Percentiles rank a stretch among this genome's conserved stretches.
Conservation (phyloP, 2,329 filamentous ascomycete species). For the Tothia fuscella region DNA sequence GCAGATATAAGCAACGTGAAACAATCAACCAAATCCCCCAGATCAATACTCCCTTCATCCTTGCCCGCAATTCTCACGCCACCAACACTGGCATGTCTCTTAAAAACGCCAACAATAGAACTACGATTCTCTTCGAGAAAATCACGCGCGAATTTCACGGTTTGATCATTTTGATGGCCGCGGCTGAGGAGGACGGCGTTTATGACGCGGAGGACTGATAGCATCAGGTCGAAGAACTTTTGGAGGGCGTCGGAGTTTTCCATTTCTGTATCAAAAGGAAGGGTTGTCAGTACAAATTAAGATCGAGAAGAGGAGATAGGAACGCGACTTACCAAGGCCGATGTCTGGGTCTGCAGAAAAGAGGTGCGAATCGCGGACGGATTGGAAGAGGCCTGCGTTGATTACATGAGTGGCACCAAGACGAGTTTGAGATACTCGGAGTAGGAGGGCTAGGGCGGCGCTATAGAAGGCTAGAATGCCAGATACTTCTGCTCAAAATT, state of each 20-base stretch:
- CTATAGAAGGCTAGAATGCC: slow-evolving; percentile 50
- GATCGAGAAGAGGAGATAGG: background rate
- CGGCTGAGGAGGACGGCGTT: slow-evolving; percentile 70
- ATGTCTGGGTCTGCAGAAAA: slow-evolving; percentile 89
- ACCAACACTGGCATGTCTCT: slow-evolving; percentile 67
- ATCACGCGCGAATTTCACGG: slow-evolving; percentile 58
- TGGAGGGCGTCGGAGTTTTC: slow-evolving; percentile 58
- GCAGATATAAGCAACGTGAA: slow-evolving; percentile 73
- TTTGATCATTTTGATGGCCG: slow-evolving; percentile 65
- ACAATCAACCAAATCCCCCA: slow-evolving; percentile 71
- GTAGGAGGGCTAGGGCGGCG: slow-evolving; percentile 68
- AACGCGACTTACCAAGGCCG: slow-evolving; percentile 52
- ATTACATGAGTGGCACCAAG: slow-evolving; percentile 78
- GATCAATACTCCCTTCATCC: slow-evolving; percentile 42
- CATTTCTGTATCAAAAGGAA: slow-evolving; percentile 36
- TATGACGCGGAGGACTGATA: slow-evolving; percentile 69
- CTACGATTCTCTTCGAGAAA: slow-evolving; percentile 77
- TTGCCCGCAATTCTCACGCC: slow-evolving; percentile 9
- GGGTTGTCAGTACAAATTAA: slow-evolving; percentile 11
- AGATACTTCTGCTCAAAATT: slow-evolving; percentile 34
- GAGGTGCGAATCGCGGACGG: slow-evolving; percentile 68
- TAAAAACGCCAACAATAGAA: slow-evolving; percentile 80
- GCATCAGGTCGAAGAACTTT: slow-evolving; percentile 74
- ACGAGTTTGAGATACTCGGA: slow-evolving; percentile 73
- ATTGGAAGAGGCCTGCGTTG: slow-evolving; percentile 75